Conservation (phyloP, 768 basidiomycete genomes). For the Hebeloma cylindrosporum region DNA sequence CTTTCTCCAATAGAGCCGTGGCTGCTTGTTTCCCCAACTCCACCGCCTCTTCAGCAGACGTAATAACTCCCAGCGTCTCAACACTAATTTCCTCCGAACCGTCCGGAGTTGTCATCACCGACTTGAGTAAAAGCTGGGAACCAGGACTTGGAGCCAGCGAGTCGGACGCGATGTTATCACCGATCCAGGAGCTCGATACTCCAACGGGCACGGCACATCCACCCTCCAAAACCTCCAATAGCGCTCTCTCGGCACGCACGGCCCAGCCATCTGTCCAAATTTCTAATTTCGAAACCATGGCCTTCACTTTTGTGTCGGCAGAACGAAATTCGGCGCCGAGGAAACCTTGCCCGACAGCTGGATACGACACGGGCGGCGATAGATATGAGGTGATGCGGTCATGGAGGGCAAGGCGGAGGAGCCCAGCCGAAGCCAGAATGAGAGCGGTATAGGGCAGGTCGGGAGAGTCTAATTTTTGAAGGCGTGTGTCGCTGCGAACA, state of each 20-base stretch:
- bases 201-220: constrained; percentile 98
- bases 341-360: constrained; percentile 95
- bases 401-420: constrained; percentile 75
- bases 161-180: no score
- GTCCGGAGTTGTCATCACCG: no score
- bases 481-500: constrained; percentile 73
- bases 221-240: constrained; percentile 88
- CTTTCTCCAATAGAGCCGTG: no score
- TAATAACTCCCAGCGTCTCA: no score
- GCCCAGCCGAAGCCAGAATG: constrained; percentile 91
- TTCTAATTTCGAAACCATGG: constrained; percentile 55
- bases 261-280: constrained; percentile 76
- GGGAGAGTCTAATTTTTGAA: constrained; percentile 86
- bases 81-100: no score
- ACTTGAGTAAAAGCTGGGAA: no score
- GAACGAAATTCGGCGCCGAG: constrained; percentile 82
- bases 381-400: constrained; percentile 77
- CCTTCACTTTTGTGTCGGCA: constrained; percentile 61
- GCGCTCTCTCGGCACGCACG: constrained; percentile 82
- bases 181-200: constrained; percentile 62
- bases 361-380: constrained; percentile 69
- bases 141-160: no score
- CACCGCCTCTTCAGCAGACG: no score
- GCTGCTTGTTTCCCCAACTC: no score
- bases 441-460: constrained; percentile 81